Conservation (phyloP, 371 early-diverging fungal genomes). For the Mucor velutinosus region DNA sequence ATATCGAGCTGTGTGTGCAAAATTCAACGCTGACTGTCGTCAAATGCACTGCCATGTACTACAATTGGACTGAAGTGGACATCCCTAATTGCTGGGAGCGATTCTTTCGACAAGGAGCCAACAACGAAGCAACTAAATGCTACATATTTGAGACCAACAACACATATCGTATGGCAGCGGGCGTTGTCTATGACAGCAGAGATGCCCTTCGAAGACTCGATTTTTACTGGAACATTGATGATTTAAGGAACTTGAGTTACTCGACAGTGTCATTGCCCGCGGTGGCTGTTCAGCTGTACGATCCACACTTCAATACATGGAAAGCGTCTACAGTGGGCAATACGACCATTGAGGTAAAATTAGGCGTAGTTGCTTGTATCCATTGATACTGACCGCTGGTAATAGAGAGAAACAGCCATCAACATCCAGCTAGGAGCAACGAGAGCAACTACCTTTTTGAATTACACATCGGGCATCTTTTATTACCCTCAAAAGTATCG, state of each 20-base stretch:
- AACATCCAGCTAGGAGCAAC: conserved; percentile 32
- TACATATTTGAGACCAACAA: conserved; percentile 31
- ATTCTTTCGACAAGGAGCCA: conserved; percentile 11
- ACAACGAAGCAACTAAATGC: conserved; percentile 17
- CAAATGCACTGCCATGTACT: conserved; percentile 27
- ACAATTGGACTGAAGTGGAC: conserved; percentile 20
- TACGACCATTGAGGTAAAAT: conserved; percentile 29
- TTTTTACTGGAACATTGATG: conserved; percentile 43
- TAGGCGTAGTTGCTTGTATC: neutral
- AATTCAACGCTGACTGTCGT: conserved; percentile 28
- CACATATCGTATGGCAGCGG: conserved; percentile 25
- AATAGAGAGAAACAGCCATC: conserved; percentile 9
- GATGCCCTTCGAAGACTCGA: conserved; percentile 35
- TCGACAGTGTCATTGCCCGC: conserved; percentile 34
- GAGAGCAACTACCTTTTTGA: conserved; percentile 28
- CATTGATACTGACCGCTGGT: neutral
- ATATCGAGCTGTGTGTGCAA: conserved; percentile 43
- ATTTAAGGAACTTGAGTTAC: conserved; percentile 13
- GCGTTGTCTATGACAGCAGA: conserved; percentile 9
- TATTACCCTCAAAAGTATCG: conserved; percentile 30
- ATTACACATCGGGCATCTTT: conserved; percentile 30
- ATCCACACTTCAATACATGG: conserved; percentile 35
- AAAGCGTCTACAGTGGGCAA: conserved; percentile 12
- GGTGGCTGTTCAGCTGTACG: conserved; percentile 34
- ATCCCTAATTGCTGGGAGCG: conserved; percentile 20